These are phyloP conservation scores for Pseudogymnoascus sp. DNA, from an alignment of 2,329 filamentous ascomycete species.

Conservation along the genomic window DNA sequence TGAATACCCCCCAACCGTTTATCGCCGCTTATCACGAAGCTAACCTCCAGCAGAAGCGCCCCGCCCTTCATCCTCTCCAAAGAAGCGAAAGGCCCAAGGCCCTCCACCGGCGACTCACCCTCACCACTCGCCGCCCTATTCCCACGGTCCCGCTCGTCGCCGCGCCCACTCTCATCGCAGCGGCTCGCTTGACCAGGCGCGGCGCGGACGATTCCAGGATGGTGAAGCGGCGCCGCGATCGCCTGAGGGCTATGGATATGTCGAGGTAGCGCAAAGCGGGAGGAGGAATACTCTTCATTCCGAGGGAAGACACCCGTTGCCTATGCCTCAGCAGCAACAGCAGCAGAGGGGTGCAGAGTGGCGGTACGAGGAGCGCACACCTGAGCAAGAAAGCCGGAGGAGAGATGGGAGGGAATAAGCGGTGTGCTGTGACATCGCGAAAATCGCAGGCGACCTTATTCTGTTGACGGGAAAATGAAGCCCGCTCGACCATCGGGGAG, in stretches of 20 bases:
- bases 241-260: constrained; percentile 2
- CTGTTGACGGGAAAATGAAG: neutral
- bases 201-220: neutral
- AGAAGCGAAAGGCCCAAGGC: constrained; percentile 71
- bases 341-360: neutral
- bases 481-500: neutral
- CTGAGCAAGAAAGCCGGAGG: constrained; percentile 1
- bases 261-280: neutral
- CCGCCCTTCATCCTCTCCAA: constrained; percentile 62
- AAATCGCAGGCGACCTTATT: neutral
- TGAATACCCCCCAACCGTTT: constrained; percentile 40
- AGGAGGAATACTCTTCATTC: constrained; percentile 3
- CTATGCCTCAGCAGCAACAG: neutral
- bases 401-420: neutral
- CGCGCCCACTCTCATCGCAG: neutral
- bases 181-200: neutral
- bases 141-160: constrained; percentile 28
- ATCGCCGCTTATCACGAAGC: constrained; percentile 31
- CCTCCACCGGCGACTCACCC: constrained; percentile 41
- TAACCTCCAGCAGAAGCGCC: constrained; percentile 36
- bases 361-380: neutral
- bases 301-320: neutral
- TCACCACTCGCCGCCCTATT: constrained; percentile 48
- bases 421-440: neutral
- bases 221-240: neutral